Base-by-base conservation (phyloP, 352 stramenopile genomes). In the Phytophthora idaei region DNA sequence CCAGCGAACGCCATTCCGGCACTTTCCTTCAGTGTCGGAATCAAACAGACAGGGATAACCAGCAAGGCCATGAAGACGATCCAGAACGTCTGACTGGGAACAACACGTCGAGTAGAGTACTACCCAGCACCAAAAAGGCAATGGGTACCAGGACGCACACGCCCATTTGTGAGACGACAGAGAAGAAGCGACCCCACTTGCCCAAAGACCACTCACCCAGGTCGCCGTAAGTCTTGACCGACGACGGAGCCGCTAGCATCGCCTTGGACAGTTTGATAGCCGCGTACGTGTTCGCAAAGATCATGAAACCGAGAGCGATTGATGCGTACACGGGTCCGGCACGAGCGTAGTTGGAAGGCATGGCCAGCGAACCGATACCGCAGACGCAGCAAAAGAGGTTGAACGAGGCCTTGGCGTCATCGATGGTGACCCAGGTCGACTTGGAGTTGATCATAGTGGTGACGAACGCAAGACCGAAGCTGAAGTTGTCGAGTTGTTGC, bases 371-470 rank as follows among this genome's bases (percentile, higher is more conserved):
- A 2, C 62, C 62, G 37, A 69, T 65, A 32, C 62, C 62, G n/a
- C 62, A 69, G n/a, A 69, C 62, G 32, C 62, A 69, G 31, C 55
- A 69, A 31, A 69, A 69, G 31, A 69, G 62, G 55, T 69, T 69
- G 39, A 69, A 69, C 36, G 62, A 64, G 25, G 62, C 62, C 62
- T 69, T 69, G 39, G 62, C 62, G 39, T 69, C 62, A 9, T 69
- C 62, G 11, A 65, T 17, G 9, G 62, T 69, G 37, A 69, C 55
- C 62, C 62, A 69, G 2, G 54, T 56, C 12, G 62, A 57, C 62
- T 69, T 70, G 55, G 58, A 70, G 48, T 47, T 58, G 62, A 54
- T 27, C 36, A 29, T 55, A 25, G 21, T 55, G 31, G 21, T 48
- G 12, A 41, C 45, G 25, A 49, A 58, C 29, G 34, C 15, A 55